Percentiles rank a stretch among this genome's conserved stretches.
Conservation (phyloP, 345 rosid species). For the Populus alba region DNA sequence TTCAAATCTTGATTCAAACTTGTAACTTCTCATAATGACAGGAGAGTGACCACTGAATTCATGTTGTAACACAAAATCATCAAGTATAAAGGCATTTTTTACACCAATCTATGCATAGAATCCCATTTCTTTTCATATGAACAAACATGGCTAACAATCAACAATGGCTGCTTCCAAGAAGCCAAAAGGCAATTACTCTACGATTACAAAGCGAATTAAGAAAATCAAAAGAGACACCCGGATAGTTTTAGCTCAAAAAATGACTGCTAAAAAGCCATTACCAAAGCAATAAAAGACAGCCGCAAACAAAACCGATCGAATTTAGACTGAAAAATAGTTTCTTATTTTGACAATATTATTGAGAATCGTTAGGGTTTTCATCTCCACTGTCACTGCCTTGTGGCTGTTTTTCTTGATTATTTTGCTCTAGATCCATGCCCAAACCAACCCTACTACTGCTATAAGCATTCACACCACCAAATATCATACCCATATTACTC, state of each 20-base stretch:
- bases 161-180: background rate
- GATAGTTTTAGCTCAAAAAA: background rate
- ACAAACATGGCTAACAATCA: conserved; percentile 3
- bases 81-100: background rate
- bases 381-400: conserved; percentile 49
- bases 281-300: background rate
- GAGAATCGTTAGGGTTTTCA: conserved; percentile 44
- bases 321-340: background rate
- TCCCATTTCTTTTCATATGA: background rate
- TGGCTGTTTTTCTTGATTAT: conserved; percentile 37
- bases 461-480: conserved; percentile 30
- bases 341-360: conserved; percentile 12
- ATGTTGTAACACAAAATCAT: background rate
- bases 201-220: background rate
- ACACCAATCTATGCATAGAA: background rate
- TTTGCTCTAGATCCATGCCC: conserved; percentile 61
- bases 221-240: background rate
- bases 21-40: background rate
- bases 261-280: background rate
- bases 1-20: background rate
- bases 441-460: conserved; percentile 38
- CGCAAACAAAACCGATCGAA: background rate
- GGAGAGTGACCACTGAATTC: background rate
- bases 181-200: background rate
- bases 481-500: conserved; percentile 44